These are phyloP conservation scores for Chaetomium sp. DNA, from an alignment of 2,329 filamentous ascomycete genomes.

Conservation along the genomic window DNA sequence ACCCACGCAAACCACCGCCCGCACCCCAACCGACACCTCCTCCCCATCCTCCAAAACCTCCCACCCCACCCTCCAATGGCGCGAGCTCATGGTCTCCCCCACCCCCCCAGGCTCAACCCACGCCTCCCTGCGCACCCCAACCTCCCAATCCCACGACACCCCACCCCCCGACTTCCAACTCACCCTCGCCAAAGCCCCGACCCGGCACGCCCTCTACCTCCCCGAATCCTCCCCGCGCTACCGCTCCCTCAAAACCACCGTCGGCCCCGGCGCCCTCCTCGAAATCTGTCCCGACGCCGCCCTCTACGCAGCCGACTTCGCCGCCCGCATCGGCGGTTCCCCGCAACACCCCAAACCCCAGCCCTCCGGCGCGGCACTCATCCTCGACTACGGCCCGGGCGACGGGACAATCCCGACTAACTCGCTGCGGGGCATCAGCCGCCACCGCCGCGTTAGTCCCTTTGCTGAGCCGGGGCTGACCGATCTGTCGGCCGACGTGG, in stretches of 20 bases:
- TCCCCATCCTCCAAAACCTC: constrained; percentile 34
- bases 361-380: constrained; percentile 80
- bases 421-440: constrained; percentile 80
- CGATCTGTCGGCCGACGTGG: constrained; percentile 87
- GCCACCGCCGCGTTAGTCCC: constrained; percentile 70
- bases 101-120: constrained; percentile 51
- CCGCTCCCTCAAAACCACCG: constrained; percentile 59
- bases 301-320: constrained; percentile 74
- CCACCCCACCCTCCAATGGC: constrained; percentile 56
- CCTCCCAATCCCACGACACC: constrained; percentile 42
- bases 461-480: constrained; percentile 75
- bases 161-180: constrained; percentile 79
- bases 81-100: constrained; percentile 71
- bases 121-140: constrained; percentile 47
- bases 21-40: constrained; percentile 37
- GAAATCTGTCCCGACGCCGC: constrained; percentile 87
- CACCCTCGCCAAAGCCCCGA: constrained; percentile 65
- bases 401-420: constrained; percentile 70
- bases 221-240: constrained; percentile 78
- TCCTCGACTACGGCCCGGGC: constrained; percentile 87
- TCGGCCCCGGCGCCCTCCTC: constrained; percentile 66
- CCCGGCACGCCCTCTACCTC: constrained; percentile 77
- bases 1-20: constrained; percentile 29
- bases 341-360: constrained; percentile 45
- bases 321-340: constrained; percentile 72